Base-by-base conservation (phyloP, 2,329 filamentous ascomycete genomes). In the Pyricularia sp. region DNA sequence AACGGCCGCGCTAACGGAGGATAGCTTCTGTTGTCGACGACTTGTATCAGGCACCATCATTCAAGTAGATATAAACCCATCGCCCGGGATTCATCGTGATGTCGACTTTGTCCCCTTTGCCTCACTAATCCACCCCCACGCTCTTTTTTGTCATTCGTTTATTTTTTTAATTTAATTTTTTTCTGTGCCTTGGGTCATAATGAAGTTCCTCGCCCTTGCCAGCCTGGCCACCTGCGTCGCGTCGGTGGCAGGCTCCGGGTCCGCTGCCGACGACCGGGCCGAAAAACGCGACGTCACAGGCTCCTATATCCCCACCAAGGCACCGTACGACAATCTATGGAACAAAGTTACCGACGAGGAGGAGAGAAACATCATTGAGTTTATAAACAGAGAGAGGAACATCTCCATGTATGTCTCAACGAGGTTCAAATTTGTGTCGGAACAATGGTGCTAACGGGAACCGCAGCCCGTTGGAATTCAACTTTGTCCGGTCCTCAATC, bases 241-340 rank as follows among this genome's bases (percentile, higher is more conserved):
- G n/a, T 40, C 31, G n/a, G 60, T 13, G 19, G n/a, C 31, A 33
- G 33, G 33, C 33, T 40, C 33, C 13, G 33, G 33, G 33, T 4
- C 33, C 33, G 31, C 31, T n/a, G n/a, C 60, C 31, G 59, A 60
- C 28, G 13, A n/a, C 59, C 59, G 16, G 16, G 26, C 28, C 28
- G 60, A 40, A 35, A 62, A 40, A 31, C 30, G 60, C 60, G 60
- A 35, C 1, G 60, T 62, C 60, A 62, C 3, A 19, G 31, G 30
- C 60, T 13, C 60, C 60, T 62, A 62, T 31, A 35, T 62, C n/a
- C 60, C 60, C 22, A 26, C 26, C 60, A 62, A 62, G 60, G 60
- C 60, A 9, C 60, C 60, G 30, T 24, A 40, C 28, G 60, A 62
- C 30, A 62, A 62, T 30, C 60, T 62, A 9, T 62, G 60, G 60